These are phyloP conservation scores for Odontarrhena argentea DNA, from an alignment of 345 rosid species.

Conservation along the genomic window DNA sequence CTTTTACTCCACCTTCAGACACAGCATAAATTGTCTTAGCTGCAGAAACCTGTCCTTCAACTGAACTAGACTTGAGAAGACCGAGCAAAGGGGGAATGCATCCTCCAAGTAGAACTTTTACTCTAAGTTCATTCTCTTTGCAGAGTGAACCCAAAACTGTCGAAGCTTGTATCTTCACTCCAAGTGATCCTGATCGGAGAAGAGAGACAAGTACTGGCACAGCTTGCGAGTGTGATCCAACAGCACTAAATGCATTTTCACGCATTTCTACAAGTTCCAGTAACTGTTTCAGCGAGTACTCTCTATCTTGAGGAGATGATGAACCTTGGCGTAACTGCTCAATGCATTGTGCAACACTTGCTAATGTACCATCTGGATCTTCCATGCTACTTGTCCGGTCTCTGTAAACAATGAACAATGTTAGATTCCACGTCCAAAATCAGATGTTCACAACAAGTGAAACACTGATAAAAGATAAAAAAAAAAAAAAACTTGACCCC, in stretches of 20 bases:
- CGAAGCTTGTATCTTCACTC: constrained; percentile 96
- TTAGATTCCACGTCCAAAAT: constrained; percentile 22
- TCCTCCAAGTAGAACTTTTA: constrained; percentile 97
- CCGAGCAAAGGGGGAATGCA: constrained; percentile 99
- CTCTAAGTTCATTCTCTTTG: constrained; percentile 96
- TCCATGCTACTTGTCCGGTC: constrained; percentile 95
- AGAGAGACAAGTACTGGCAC: constrained; percentile 99
- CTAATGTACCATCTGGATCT: constrained; percentile 99
- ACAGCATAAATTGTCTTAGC: constrained; percentile 97
- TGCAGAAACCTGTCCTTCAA: constrained; percentile 94
- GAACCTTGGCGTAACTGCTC: constrained; percentile 93
- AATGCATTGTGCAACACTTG: constrained; percentile 98
- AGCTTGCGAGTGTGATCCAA: constrained; percentile 99
- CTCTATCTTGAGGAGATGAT: constrained; percentile 91
- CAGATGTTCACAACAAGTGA: too few species aligned
- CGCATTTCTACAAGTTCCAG: constrained; percentile 91
- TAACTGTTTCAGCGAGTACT: constrained; percentile 80
- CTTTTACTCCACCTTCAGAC: constrained; percentile 94
- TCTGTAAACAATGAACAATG: constrained; percentile 51
- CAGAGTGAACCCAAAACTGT: constrained; percentile 95
- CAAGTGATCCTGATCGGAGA: constrained; percentile 94
- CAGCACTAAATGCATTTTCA: constrained; percentile 97
- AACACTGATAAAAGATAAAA: not conserved
- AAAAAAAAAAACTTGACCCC: not conserved
- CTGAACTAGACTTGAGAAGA: constrained; percentile 94